Conservation (phyloP, 73 alveolate genomes). For the Stentor roeselii region DNA sequence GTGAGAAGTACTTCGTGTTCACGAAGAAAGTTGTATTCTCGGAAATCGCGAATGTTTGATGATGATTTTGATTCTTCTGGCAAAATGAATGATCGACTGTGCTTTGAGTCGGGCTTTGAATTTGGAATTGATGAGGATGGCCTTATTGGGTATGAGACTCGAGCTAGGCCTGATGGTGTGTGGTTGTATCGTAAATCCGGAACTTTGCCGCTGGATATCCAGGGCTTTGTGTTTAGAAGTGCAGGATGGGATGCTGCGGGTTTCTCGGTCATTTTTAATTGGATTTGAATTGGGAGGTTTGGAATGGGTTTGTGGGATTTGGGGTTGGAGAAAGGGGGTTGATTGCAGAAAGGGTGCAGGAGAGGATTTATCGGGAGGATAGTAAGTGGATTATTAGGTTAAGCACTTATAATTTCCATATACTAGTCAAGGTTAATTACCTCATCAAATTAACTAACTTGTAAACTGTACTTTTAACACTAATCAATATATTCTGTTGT, state of each 20-base stretch:
- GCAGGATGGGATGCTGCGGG: slow-evolving; percentile 8
- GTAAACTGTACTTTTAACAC: no score
- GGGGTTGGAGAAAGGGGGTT: no score
- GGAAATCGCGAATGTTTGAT: background rate
- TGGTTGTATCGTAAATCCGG: slow-evolving; percentile 21
- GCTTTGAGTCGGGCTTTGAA: background rate
- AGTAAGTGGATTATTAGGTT: no score
- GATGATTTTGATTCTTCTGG: slow-evolving; percentile 9
- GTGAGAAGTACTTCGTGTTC: slow-evolving; percentile 21
- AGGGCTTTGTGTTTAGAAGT: slow-evolving; percentile 26
- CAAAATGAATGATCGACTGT: background rate
- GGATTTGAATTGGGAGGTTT: slow-evolving; percentile 1
- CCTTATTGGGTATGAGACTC: background rate
- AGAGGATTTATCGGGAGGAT: no score
- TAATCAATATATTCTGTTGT: no score
- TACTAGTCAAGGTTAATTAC: no score
- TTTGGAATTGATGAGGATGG: background rate
- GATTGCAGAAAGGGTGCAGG: no score
- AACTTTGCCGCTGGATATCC: slow-evolving; percentile 26
- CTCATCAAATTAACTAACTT: no score
- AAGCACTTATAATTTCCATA: no score
- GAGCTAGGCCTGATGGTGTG: slow-evolving; percentile 20
- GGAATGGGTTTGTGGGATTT: no score
- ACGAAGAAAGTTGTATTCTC: slow-evolving; percentile 4
- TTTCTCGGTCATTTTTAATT: slow-evolving; percentile 13